Base-by-base conservation (phyloP, 2,329 filamentous ascomycete genomes). In the Periconia macrospinosa region DNA sequence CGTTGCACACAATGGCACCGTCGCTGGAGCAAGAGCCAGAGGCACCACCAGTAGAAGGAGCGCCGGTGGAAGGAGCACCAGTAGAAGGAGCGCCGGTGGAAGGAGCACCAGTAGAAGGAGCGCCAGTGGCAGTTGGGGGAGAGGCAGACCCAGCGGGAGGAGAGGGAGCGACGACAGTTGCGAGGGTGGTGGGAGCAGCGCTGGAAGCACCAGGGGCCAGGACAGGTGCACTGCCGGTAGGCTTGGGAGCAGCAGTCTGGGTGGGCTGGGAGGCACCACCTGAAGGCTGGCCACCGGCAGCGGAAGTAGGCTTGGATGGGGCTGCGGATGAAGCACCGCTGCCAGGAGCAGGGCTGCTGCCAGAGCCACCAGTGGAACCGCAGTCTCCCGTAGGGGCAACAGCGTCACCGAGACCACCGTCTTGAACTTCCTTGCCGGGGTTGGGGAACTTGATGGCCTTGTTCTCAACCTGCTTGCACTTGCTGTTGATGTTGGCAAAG, bases 381-480 rank as follows among this genome's bases (percentile, higher is more conserved):
- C 69, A 69, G 23, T 49, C 43, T 9, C 66, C 67, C 23, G 48
- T 63, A 2, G 68, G 64, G 40, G 51, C 11, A 49, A 59, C 50
- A 13, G 49, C 9, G 19, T 67, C 67, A 42, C 55, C 55, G 27
- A 55, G 54, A 14, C 42, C 43, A 35, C 59, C 75, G 11, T 73
- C 74, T 51, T 86, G 80, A 3, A 85, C 77, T 2, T 79, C 81
- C 1, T 75, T 54, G 48, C 90, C 90, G 0, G 90, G 83, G 65
- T 88, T 78, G 3, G 88, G 86, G 76, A 87, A 92, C 23, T 79
- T 70, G 54, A 87, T 76, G 56, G 90, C 84, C 1, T 72, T 68
- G 42, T 71, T 71, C 43, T 85, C 80, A 0, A 62, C 66, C 13
- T 83, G 87, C 1, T 59, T 73, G 74, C 88, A 91, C 13, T 49